Evolutionary conservation across 768 basidiomycete genomes (phyloP).

Genomic region (Lactarius hatsudake): DNA sequence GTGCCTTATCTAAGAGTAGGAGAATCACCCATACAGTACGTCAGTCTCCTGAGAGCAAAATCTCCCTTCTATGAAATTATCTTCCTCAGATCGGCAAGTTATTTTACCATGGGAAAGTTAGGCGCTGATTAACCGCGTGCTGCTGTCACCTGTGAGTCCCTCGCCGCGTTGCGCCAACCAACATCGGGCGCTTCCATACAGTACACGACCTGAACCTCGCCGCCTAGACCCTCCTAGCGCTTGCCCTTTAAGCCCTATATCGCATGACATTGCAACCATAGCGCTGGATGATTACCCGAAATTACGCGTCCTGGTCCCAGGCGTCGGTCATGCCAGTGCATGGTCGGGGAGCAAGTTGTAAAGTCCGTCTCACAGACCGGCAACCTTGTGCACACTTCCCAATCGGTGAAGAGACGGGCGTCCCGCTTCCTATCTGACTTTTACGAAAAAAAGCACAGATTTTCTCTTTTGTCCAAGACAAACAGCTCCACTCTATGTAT

Average conservation of each 20-base stretch:
- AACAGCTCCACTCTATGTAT: constrained; percentile 1
- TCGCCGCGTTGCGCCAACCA: neutral
- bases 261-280: neutral
- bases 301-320: neutral
- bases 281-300: neutral
- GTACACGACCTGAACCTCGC: constrained; percentile 1
- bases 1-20: neutral
- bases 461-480: neutral
- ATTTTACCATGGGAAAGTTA: neutral
- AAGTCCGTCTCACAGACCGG: constrained; percentile 3
- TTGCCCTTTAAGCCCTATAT: neutral
- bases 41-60: neutral
- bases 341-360: neutral
- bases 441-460: neutral
- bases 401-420: neutral
- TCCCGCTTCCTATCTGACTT: neutral
- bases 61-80: neutral
- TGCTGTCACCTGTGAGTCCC: neutral
- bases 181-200: neutral
- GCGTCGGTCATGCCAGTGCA: neutral
- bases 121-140: neutral
- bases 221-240: neutral
- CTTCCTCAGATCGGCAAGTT: neutral
- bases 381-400: constrained; percentile 1
- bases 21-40: constrained; percentile 5